Evolutionary conservation across 129 eudicot genomes (phyloP).

Genomic region (Tanacetum coccineum): DNA sequence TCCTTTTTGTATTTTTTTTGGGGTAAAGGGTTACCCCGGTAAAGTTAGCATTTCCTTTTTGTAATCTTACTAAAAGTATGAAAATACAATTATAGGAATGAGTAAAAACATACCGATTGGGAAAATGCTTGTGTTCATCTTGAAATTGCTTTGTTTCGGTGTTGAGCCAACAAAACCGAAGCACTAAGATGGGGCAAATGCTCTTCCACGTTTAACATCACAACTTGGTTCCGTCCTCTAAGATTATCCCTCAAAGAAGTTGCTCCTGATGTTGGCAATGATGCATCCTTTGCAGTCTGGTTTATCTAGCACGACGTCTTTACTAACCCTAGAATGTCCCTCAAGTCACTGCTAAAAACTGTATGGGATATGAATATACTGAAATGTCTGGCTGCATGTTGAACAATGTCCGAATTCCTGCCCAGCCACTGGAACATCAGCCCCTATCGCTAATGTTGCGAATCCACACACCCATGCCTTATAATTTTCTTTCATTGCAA

Average conservation of each 20-base stretch:
- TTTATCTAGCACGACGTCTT: conserved; percentile 73
- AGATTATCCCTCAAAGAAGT: conserved; percentile 64
- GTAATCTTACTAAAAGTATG: too few relatives aligned
- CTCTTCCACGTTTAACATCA: conserved; percentile 72
- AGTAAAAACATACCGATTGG: too few relatives aligned
- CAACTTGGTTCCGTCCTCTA: conserved; percentile 81
- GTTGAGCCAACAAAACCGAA: conserved; percentile 62
- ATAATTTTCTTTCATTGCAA: conserved; percentile 85
- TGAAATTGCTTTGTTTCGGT: conserved; percentile 51
- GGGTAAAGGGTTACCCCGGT: too few relatives aligned
- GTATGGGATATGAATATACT: conserved; percentile 55
- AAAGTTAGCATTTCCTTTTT: too few relatives aligned
- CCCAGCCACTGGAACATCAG: conserved; percentile 92
- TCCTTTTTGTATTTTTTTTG: too few relatives aligned
- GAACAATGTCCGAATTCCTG: conserved; percentile 85
- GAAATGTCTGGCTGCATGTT: conserved; percentile 94
- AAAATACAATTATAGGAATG: too few relatives aligned
- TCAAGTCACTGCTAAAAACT: too few relatives aligned
- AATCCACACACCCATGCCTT: conserved; percentile 86
- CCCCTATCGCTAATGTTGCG: too few relatives aligned
- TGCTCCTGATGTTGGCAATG: conserved; percentile 77
- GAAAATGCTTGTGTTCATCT: too few relatives aligned
- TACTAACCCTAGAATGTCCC: conserved; percentile 60
- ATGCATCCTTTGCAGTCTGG: conserved; percentile 78
- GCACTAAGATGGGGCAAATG: conserved; percentile 93